phyloP scores from a whole-genome alignment of 1,139 yeast species.

The Geotrichum klebahnii region DNA sequence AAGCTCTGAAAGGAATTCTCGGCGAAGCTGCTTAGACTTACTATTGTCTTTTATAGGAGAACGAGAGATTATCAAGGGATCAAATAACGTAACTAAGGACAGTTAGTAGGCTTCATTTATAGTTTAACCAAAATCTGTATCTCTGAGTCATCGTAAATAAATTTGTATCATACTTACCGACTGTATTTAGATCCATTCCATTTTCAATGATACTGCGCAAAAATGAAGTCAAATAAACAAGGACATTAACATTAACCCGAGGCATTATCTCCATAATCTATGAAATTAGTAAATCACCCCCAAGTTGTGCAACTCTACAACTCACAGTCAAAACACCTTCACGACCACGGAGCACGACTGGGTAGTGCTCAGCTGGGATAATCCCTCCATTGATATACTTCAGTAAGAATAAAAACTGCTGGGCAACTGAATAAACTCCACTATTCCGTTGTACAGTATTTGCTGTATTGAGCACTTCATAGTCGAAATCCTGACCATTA shows the following conservation, averaged over 20 bases:
- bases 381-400: conserved; percentile 43
- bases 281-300: conserved; percentile 21
- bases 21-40: conserved; percentile 9
- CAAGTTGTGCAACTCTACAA: conserved; percentile 28
- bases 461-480: conserved; percentile 34
- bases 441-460: conserved; percentile 22
- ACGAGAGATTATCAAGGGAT: conserved; percentile 2
- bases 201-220: conserved; percentile 35
- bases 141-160: no score
- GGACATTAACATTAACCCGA: conserved; percentile 42
- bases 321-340: conserved; percentile 19
- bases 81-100: conserved; percentile 7
- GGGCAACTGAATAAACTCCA: conserved; percentile 37
- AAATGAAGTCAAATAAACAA: conserved; percentile 42
- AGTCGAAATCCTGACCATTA: conserved; percentile 36
- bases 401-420: conserved; percentile 37
- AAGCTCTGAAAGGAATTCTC: conserved; percentile 12
- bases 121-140: no score
- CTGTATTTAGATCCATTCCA: conserved; percentile 25
- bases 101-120: no score
- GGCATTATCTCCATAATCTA: conserved; percentile 41
- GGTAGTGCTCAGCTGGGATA: conserved; percentile 39
- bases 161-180: conserved; percentile 21
- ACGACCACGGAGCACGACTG: conserved; percentile 20
- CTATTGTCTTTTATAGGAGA: conserved; percentile 7